Percentiles rank a stretch among this genome's conserved stretches.
Conservation (phyloP, 2,329 filamentous ascomycete species). For the Celoporthe dispersa region DNA sequence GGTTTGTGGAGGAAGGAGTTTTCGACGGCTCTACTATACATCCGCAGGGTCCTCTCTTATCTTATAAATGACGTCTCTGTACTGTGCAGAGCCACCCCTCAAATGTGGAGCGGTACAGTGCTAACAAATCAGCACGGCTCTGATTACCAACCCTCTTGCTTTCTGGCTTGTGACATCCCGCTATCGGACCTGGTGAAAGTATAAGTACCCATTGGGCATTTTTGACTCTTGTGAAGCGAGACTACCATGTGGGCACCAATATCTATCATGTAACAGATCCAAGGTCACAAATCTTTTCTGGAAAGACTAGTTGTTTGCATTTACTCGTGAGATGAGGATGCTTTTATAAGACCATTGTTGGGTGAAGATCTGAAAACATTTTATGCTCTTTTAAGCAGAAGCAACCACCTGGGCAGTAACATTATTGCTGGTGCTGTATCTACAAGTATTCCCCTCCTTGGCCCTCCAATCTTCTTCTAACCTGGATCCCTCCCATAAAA, state of each 20-base stretch:
- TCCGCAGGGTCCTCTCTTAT: slow-evolving; percentile 5
- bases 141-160: slow-evolving; percentile 14
- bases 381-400: neutral
- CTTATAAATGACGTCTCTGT: slow-evolving; percentile 1
- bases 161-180: slow-evolving; percentile 4
- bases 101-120: slow-evolving; percentile 15
- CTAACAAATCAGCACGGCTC: slow-evolving; percentile 13
- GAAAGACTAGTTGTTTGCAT: neutral
- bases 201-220: neutral
- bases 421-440: neutral
- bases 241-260: neutral
- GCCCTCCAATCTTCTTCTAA: neutral
- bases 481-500: too few relatives aligned
- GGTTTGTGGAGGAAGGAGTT: slow-evolving; percentile 12
- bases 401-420: neutral
- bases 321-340: neutral
- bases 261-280: neutral
- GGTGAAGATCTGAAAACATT: neutral
- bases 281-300: neutral
- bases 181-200: neutral
- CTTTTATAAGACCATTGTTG: neutral
- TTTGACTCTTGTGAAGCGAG: neutral
- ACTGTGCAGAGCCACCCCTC: neutral
- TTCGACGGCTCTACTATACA: neutral
- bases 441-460: neutral